Base-by-base conservation (phyloP, 768 basidiomycete genomes). In the Mycena vulgaris region DNA sequence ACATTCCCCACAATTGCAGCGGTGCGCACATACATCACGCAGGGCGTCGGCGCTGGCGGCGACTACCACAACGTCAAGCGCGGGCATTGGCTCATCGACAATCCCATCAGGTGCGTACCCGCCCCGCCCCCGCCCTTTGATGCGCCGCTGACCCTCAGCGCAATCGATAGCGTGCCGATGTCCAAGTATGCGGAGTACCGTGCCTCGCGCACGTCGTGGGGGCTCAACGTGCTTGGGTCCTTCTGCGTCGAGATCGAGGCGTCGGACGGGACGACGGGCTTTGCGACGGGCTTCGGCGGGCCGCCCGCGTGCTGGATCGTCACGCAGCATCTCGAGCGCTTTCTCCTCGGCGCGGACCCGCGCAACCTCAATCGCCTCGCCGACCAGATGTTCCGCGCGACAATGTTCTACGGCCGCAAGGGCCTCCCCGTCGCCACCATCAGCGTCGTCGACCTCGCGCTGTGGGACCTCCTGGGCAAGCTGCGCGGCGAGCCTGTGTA, bases 231-330 rank as follows among this genome's bases (percentile, higher is more conserved):
- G 48, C 72, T 80, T 19, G 79, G 79, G 21, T 77, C 79, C 19
- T 77, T 80, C 53, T 75, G 77, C 45, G 77, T 80, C 52, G 77
- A 76, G 66, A 72, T 80, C 56, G 74, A 77, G 53, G 79, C 79
- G 19, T 74, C 74, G 11, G 79, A 80, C 64, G 79, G 79, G 13
- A 80, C 78, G 23, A 77, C 73, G 17, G 79, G 79, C 27, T 75
- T 80, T 28, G 75, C 79, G 17, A 78, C 79, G 25, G 79, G 79
- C 17, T 75, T 80, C 42, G 79, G 79, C 52, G 79, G 79, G 23
- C 79, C 79, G 10, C 79, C 79, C 10, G 78, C 76, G 9, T 80
- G 79, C 66, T 80, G 79, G 79, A 78, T 80, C 49, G 78, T 80
- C 27, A 63, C 70, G n/a, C 68, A 77, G 60, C 79, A 80, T 57